Conservation (phyloP, 192 early-diverging fungal genomes). For the Umbelopsis sp. region DNA sequence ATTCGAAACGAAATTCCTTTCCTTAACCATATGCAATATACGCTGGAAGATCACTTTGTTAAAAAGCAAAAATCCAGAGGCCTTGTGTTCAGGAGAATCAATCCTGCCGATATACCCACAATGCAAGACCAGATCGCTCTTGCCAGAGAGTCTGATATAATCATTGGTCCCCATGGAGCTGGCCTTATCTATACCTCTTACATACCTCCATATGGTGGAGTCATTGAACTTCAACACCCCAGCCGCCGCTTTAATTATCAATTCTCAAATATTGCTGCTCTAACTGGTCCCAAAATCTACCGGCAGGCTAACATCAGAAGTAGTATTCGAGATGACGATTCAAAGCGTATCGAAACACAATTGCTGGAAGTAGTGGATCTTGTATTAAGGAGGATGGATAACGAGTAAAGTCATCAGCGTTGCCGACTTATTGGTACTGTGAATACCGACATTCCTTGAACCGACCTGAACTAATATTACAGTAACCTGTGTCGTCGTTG, state of each 20-base stretch:
- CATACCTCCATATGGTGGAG: conserved; percentile 10
- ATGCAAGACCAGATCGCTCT: conserved; percentile 24
- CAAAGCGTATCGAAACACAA: neutral
- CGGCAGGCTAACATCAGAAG: neutral
- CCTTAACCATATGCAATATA: neutral
- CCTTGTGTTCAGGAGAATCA: conserved; percentile 3
- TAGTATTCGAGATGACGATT: neutral
- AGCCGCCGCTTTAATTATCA: conserved; percentile 22
- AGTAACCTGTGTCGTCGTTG: no score
- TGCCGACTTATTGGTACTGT: no score
- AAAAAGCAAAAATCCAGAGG: neutral
- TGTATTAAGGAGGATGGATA: conserved; percentile 10
- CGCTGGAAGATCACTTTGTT: neutral
- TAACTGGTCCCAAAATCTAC: conserved; percentile 12
- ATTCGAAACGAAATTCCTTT: conserved; percentile 18
- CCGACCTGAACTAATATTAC: no score
- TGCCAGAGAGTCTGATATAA: conserved; percentile 25
- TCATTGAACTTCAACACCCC: conserved; percentile 29
- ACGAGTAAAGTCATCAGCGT: neutral
- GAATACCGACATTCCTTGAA: no score
- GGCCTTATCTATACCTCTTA: conserved; percentile 19
- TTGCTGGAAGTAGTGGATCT: neutral
- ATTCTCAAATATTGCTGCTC: conserved; percentile 18
- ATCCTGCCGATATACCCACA: conserved; percentile 18
- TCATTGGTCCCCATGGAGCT: conserved; percentile 24